Conservation (phyloP, 2,329 filamentous ascomycete species). For the Lachnellula arida region DNA sequence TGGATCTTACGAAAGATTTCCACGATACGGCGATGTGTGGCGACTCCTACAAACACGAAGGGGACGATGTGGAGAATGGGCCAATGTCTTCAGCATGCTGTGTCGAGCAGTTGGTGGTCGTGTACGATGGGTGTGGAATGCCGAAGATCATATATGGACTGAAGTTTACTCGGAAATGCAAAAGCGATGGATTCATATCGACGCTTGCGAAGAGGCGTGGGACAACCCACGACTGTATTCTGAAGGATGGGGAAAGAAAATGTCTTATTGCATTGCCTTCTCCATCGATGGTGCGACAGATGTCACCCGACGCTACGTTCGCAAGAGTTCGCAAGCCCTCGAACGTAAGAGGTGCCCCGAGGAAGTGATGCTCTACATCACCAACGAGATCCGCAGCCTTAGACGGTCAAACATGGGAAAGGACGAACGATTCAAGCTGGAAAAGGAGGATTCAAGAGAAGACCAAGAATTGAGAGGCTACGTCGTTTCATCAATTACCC, state of each 20-base stretch:
- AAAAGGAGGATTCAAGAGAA: conserved; percentile 75
- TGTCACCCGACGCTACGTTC: conserved; percentile 63
- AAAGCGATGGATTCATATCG: conserved; percentile 93
- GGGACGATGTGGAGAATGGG: conserved; percentile 91
- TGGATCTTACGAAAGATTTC: conserved; percentile 79
- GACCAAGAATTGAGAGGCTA: conserved; percentile 70
- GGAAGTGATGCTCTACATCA: conserved; percentile 84
- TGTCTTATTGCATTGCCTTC: conserved; percentile 96
- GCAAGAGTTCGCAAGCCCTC: conserved; percentile 66
- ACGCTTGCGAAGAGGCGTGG: conserved; percentile 91
- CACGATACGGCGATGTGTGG: conserved; percentile 93
- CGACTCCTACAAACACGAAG: conserved; percentile 79
- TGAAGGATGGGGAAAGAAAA: conserved; percentile 93
- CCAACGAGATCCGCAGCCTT: conserved; percentile 83
- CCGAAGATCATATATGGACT: conserved; percentile 96
- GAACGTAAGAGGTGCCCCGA: conserved; percentile 78
- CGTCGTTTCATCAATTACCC: conserved; percentile 68
- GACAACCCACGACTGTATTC: conserved; percentile 90
- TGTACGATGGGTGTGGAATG: conserved; percentile 97
- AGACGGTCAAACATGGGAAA: conserved; percentile 82
- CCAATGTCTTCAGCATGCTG: conserved; percentile 98
- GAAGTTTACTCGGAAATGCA: conserved; percentile 95
- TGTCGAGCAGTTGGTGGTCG: conserved; percentile 87
- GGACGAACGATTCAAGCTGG: conserved; percentile 73
- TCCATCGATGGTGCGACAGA: conserved; percentile 77